phyloP scores from a whole-genome alignment of 805 yeast species.

The Maudiozyma pseudohumilis region DNA sequence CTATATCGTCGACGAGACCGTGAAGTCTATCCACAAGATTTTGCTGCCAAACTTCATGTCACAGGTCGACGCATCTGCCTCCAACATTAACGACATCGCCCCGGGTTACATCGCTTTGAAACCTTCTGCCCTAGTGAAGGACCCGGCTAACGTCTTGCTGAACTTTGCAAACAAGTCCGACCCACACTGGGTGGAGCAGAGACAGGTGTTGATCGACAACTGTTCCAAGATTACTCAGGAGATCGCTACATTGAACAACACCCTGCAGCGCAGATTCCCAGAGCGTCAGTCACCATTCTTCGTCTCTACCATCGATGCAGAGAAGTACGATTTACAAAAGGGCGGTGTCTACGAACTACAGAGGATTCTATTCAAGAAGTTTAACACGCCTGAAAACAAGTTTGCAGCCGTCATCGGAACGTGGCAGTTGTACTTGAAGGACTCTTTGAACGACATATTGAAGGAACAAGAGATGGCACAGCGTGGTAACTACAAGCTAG shows the following conservation, averaged over 20 bases:
- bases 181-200: conserved; percentile 43
- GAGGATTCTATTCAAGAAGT: conserved; percentile 64
- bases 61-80: conserved; percentile 31
- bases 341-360: conserved; percentile 82
- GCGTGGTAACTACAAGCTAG: conserved; percentile 55
- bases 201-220: conserved; percentile 51
- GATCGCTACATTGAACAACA: conserved; percentile 42
- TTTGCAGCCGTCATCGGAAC: conserved; percentile 73
- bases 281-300: conserved; percentile 62
- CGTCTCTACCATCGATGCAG: conserved; percentile 82
- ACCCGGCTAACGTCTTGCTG: conserved; percentile 65
- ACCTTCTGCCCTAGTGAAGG: conserved; percentile 78
- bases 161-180: conserved; percentile 37
- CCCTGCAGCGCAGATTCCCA: conserved; percentile 44
- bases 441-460: conserved; percentile 51
- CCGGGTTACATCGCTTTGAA: conserved; percentile 90
- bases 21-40: conserved; percentile 55
- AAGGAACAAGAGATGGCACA: conserved; percentile 58
- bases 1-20: conserved; percentile 53
- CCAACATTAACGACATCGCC: conserved; percentile 56
- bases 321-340: conserved; percentile 74
- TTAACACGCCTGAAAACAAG: conserved; percentile 50
- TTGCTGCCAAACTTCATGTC: conserved; percentile 61
- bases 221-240: conserved; percentile 55
- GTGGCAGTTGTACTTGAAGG: conserved; percentile 81